A percentile compares a stretch with the other conserved stretches of the same genome.
These are phyloP conservation scores for Leccinum incarnatum DNA, from an alignment of 768 basidiomycete species.

Conservation along the genomic window DNA sequence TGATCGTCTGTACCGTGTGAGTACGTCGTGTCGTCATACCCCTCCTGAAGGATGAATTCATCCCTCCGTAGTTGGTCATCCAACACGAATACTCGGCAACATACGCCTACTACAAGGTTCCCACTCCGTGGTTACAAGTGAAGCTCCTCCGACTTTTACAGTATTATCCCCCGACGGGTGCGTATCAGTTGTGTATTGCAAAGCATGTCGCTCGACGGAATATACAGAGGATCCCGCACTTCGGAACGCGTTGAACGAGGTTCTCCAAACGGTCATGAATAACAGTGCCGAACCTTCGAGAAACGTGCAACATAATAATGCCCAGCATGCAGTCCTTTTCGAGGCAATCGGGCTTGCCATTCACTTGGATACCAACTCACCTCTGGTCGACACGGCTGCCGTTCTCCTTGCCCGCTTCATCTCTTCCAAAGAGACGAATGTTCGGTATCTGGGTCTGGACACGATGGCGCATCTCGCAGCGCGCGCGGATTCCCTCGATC, in stretches of 20 bases:
- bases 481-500: conserved; percentile 83
- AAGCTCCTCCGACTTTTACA: too few relatives aligned
- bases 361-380: conserved; percentile 89
- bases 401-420: conserved; percentile 94
- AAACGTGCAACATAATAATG: conserved; percentile 98
- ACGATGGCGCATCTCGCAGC: conserved; percentile 98
- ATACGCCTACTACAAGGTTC: too few relatives aligned
- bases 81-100: too few relatives aligned
- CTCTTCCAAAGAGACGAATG: conserved; percentile 97
- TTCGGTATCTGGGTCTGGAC: conserved; percentile 94
- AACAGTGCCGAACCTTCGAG: conserved; percentile 87
- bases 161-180: too few relatives aligned
- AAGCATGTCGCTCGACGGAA: conserved; percentile 5
- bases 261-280: conserved; percentile 87
- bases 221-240: conserved; percentile 80
- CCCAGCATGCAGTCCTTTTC: conserved; percentile 96
- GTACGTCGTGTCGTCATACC: conserved; percentile 12
- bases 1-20: conserved; percentile 78
- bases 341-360: conserved; percentile 97
- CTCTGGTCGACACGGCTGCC: conserved; percentile 84
- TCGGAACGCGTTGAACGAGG: conserved; percentile 70
- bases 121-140: too few relatives aligned
- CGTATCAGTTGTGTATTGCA: background rate
- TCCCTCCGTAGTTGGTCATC: too few relatives aligned
- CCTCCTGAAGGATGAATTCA: too few relatives aligned